A percentile compares a stretch with the other conserved stretches of the same genome.
phyloP scores from a whole-genome alignment of 73 alveolate species.

The Uronychia setigera region DNA sequence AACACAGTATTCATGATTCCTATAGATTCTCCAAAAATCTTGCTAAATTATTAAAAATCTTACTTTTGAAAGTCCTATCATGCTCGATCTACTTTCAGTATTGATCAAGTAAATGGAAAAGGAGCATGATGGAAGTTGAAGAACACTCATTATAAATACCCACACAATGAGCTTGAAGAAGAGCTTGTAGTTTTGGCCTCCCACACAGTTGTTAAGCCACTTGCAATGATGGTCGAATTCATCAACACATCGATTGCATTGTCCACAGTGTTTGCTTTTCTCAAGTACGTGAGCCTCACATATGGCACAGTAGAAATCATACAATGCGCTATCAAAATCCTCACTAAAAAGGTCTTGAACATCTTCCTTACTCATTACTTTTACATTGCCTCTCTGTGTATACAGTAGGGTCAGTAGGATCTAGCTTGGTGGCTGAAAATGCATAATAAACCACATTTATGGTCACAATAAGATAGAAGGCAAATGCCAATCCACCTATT shows the following conservation, averaged over 20 bases:
- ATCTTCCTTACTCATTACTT: too few relatives aligned
- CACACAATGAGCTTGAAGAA: neutral
- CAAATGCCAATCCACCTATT: too few relatives aligned
- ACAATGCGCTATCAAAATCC: too few relatives aligned
- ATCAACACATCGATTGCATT: slow-evolving; percentile 74
- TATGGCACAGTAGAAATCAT: slow-evolving; percentile 15
- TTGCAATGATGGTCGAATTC: slow-evolving; percentile 88
- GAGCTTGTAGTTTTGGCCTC: slow-evolving; percentile 45
- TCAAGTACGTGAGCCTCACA: slow-evolving; percentile 24
- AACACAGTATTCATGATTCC: neutral
- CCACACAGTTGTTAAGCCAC: slow-evolving; percentile 93
- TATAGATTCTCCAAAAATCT: too few relatives aligned
- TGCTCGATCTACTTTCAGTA: neutral
- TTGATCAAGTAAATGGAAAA: neutral
- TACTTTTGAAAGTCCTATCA: neutral
- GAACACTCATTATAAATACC: neutral
- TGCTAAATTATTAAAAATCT: neutral
- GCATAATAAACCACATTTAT: too few relatives aligned
- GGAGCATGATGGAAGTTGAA: neutral
- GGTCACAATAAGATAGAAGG: too few relatives aligned
- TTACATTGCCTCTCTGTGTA: too few relatives aligned
- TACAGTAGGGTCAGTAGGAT: slow-evolving; percentile 9
- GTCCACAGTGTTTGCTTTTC: slow-evolving; percentile 38
- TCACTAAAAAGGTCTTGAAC: too few relatives aligned
- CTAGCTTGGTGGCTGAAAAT: neutral